A percentile compares a stretch with the other conserved stretches of the same genome.
phyloP scores from a whole-genome alignment of 116 monocot species.

The Zostera marina region DNA sequence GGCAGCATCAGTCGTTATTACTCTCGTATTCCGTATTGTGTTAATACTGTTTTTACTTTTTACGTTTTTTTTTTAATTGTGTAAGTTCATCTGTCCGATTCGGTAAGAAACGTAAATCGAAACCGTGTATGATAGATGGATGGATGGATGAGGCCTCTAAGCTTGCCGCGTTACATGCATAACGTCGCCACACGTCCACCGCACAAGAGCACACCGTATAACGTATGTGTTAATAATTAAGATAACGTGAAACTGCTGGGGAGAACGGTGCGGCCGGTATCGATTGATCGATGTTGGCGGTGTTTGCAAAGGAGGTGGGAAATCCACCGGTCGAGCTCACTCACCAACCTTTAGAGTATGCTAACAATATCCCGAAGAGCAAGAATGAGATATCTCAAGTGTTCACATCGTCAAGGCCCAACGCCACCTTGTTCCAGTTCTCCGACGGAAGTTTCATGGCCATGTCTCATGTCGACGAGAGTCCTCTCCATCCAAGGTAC shows the following conservation, averaged over 20 bases:
- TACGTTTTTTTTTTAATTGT: too few relatives aligned
- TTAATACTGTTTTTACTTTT: too few relatives aligned
- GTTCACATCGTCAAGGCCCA: conserved; percentile 5
- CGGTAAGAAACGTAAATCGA: too few relatives aligned
- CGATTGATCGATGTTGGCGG: conserved; percentile 17
- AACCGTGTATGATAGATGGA: too few relatives aligned
- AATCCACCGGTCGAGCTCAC: conserved; percentile 13
- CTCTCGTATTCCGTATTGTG: too few relatives aligned
- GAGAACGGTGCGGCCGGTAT: neutral
- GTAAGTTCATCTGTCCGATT: too few relatives aligned
- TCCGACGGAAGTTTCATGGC: conserved; percentile 20
- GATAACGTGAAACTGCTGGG: neutral
- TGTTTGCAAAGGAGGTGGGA: conserved; percentile 12
- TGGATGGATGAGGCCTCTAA: too few relatives aligned
- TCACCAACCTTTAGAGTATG: conserved; percentile 1
- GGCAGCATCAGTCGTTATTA: too few relatives aligned
- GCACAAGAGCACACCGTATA: too few relatives aligned
- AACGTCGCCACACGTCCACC: too few relatives aligned
- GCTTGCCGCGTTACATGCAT: too few relatives aligned
- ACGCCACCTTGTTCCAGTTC: conserved; percentile 15
- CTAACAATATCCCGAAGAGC: neutral
- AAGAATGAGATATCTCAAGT: conserved; percentile 5
- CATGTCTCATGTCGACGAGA: conserved; percentile 5
- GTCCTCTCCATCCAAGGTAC: conserved; percentile 8
- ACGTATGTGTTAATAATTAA: neutral